Conservation (phyloP, 352 stramenopile genomes). For the Halophytophthora batemanensis region DNA sequence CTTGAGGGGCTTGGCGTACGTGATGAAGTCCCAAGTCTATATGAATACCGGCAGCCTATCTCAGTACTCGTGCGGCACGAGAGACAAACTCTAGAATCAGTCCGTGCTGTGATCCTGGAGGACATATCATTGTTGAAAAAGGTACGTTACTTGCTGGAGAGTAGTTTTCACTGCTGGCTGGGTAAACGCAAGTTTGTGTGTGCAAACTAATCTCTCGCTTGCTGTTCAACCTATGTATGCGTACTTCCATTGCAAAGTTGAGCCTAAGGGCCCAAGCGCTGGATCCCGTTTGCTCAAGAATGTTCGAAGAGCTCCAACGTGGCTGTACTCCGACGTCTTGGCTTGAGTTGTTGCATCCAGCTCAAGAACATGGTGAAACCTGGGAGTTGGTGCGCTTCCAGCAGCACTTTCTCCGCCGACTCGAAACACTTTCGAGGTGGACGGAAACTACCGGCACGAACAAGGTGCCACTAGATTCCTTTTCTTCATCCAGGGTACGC, state of each 20-base stretch:
- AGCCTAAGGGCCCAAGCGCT: constrained; percentile 1
- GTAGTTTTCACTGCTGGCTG: not conserved
- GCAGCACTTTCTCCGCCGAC: constrained; percentile 21
- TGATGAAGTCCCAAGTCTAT: not conserved
- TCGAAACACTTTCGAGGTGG: constrained; percentile 41
- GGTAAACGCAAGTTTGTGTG: not conserved
- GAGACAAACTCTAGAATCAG: constrained; percentile 12
- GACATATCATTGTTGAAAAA: constrained; percentile 24
- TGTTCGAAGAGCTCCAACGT: constrained; percentile 5
- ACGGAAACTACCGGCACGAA: constrained; percentile 15
- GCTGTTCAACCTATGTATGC: too few species aligned
- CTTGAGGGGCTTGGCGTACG: constrained; percentile 3
- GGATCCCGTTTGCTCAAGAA: constrained; percentile 4
- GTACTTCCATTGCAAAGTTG: constrained; percentile 5
- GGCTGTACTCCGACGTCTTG: constrained; percentile 5
- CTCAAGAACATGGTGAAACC: not conserved
- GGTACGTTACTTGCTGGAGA: constrained; percentile 8
- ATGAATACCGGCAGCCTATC: constrained; percentile 33
- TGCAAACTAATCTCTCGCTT: constrained; percentile 3
- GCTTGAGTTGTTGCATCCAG: constrained; percentile 9
- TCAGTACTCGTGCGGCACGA: constrained; percentile 23
- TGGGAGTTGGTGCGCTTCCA: constrained; percentile 37
- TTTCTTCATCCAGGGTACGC: constrained; percentile 34
- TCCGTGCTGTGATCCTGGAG: constrained; percentile 10
- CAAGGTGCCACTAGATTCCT: constrained; percentile 38